Conservation (phyloP, 2,329 filamentous ascomycete species). For the Aspergillus novoparasiticus region DNA sequence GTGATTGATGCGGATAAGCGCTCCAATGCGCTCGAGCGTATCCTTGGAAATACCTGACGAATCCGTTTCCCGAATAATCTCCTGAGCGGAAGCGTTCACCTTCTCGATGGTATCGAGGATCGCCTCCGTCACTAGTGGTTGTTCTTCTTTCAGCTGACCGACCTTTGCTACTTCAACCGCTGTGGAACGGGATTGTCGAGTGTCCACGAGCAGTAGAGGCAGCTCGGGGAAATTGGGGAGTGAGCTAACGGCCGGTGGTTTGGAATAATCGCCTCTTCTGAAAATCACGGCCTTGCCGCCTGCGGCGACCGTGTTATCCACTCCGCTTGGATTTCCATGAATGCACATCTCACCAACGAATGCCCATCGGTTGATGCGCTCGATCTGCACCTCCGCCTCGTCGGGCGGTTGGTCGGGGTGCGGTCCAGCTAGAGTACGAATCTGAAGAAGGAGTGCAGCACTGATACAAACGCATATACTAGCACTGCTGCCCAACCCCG, state of each 20-base stretch:
- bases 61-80: conserved; percentile 58
- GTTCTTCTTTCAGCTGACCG: conserved; percentile 66
- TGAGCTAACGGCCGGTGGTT: conserved; percentile 74
- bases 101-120: conserved; percentile 84
- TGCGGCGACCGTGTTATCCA: conserved; percentile 94
- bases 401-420: conserved; percentile 87
- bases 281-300: conserved; percentile 95
- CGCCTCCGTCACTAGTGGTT: conserved; percentile 75
- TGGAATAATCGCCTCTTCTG: conserved; percentile 74
- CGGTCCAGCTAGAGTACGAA: conserved; percentile 83
- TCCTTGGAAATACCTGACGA: conserved; percentile 68
- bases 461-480: conserved; percentile 89
- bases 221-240: conserved; percentile 90
- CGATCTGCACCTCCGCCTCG: conserved; percentile 86
- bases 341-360: conserved; percentile 98
- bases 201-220: conserved; percentile 87
- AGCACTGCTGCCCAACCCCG: conserved; percentile 90
- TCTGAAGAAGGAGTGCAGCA: conserved; percentile 80
- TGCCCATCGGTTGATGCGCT: conserved; percentile 96
- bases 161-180: conserved; percentile 86
- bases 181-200: conserved; percentile 83
- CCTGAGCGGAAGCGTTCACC: conserved; percentile 59
- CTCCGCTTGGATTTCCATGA: conserved; percentile 92
- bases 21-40: conserved; percentile 73
- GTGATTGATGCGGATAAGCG: conserved; percentile 92